Percentiles rank a stretch among this genome's conserved stretches.
Evolutionary conservation across 1,139 yeast species (phyloP).

Genomic region (Candida anutae): DNA sequence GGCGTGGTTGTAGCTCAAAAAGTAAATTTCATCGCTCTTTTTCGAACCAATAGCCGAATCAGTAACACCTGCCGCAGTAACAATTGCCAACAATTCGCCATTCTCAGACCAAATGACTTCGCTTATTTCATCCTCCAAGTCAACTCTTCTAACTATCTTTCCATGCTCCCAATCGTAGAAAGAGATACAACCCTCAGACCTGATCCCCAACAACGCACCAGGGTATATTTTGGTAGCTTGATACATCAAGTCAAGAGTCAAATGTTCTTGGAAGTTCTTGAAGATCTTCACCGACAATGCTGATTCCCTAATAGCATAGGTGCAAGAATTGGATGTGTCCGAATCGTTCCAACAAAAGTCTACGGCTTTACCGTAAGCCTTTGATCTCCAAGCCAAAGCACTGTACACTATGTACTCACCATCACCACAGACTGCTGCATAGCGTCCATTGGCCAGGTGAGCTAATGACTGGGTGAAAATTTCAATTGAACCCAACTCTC

Average conservation of each 20-base stretch:
- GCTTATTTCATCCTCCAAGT: constrained; percentile 61
- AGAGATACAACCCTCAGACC: constrained; percentile 71
- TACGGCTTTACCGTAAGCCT: constrained; percentile 81
- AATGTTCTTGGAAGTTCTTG: constrained; percentile 78
- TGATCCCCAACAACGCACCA: constrained; percentile 80
- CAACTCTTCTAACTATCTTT: constrained; percentile 72
- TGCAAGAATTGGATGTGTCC: constrained; percentile 59
- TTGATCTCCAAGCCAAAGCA: constrained; percentile 96
- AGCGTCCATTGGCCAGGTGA: constrained; percentile 97
- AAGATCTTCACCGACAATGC: constrained; percentile 58
- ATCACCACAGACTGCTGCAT: constrained; percentile 95
- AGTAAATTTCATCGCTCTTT: constrained; percentile 61
- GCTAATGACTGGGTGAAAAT: constrained; percentile 79
- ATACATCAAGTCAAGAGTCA: constrained; percentile 58
- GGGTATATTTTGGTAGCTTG: constrained; percentile 78
- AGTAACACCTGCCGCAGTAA: constrained; percentile 37
- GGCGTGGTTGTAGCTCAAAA: constrained; percentile 65
- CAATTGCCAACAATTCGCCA: constrained; percentile 79
- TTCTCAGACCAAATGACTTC: constrained; percentile 91
- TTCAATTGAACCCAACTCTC: constrained; percentile 89
- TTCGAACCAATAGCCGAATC: constrained; percentile 14
- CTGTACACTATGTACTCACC: constrained; percentile 96
- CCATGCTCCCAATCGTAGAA: constrained; percentile 95
- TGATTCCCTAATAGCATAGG: constrained; percentile 77
- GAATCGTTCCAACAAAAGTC: constrained; percentile 91